Percentiles rank a stretch among this genome's conserved stretches.
phyloP scores from a whole-genome alignment of 305 asterid species.

The Solanum aculeatissimum region DNA sequence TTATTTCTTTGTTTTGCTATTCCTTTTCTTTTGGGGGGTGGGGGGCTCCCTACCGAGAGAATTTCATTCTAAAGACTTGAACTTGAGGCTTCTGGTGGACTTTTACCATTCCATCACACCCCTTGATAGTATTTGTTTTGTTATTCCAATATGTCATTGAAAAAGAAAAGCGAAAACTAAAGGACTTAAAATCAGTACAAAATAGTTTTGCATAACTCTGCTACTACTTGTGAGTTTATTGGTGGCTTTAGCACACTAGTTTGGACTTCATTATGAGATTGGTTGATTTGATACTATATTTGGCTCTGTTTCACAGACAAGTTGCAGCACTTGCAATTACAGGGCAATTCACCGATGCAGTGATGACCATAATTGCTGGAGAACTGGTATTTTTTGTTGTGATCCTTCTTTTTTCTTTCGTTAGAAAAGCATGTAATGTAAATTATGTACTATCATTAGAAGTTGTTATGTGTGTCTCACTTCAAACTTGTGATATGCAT shows the following conservation, averaged over 20 bases:
- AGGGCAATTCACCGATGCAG: conserved; percentile 83
- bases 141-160: not conserved
- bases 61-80: not conserved
- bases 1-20: not conserved
- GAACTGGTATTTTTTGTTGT: not conserved
- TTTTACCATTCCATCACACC: not conserved
- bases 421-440: not conserved
- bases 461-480: not conserved
- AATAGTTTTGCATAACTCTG: not conserved
- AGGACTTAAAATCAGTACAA: not conserved
- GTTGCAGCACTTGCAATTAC: conserved; percentile 71
- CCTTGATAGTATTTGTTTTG: not conserved
- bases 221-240: not conserved
- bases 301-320: not conserved
- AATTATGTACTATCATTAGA: not conserved
- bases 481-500: not conserved
- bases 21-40: too few species aligned
- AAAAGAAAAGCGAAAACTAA: not conserved
- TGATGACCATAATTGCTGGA: conserved; percentile 65
- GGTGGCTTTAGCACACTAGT: not conserved
- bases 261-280: not conserved
- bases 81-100: not conserved
- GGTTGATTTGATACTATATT: not conserved
- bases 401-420: not conserved
- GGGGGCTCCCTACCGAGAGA: not conserved